phyloP scores from a whole-genome alignment of 2,329 filamentous ascomycete genomes.

The Biscogniauxia sp. region DNA sequence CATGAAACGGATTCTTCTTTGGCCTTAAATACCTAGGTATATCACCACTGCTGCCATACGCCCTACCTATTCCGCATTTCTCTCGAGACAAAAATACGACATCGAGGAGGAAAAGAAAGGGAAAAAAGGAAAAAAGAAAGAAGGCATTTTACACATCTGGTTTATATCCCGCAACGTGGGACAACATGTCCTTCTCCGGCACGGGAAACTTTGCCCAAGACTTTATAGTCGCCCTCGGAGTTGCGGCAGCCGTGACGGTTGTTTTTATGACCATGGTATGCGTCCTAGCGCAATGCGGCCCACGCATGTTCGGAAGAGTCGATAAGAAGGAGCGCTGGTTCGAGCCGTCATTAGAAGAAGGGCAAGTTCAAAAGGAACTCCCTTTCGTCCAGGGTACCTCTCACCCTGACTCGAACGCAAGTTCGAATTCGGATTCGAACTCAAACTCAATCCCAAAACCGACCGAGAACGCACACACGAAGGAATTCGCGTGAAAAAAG shows the following conservation, averaged over 20 bases:
- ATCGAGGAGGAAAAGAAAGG: background rate
- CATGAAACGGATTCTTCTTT: too few relatives aligned
- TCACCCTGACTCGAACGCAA: background rate
- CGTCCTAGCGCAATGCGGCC: constrained; percentile 24
- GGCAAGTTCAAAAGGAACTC: constrained; percentile 2
- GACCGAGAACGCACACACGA: too few relatives aligned
- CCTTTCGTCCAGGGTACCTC: constrained; percentile 2
- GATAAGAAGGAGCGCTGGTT: constrained; percentile 22
- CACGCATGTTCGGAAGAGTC: constrained; percentile 17
- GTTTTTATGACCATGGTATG: constrained; percentile 22
- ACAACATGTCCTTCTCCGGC: constrained; percentile 12
- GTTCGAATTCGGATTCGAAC: too few relatives aligned
- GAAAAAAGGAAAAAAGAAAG: too few relatives aligned
- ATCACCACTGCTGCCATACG: background rate
- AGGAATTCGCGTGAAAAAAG: too few relatives aligned
- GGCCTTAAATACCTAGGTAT: background rate
- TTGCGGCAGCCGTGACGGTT: constrained; percentile 18
- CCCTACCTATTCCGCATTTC: background rate
- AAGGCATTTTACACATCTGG: background rate
- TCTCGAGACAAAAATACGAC: background rate
- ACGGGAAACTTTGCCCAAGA: constrained; percentile 15
- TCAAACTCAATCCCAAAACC: too few relatives aligned
- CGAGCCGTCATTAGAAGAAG: constrained; percentile 17
- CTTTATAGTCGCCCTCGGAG: constrained; percentile 19
- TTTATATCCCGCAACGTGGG: background rate